Conservation (phyloP, 1,139 yeast genomes). For the Yamadazyma songkhlaensis region DNA sequence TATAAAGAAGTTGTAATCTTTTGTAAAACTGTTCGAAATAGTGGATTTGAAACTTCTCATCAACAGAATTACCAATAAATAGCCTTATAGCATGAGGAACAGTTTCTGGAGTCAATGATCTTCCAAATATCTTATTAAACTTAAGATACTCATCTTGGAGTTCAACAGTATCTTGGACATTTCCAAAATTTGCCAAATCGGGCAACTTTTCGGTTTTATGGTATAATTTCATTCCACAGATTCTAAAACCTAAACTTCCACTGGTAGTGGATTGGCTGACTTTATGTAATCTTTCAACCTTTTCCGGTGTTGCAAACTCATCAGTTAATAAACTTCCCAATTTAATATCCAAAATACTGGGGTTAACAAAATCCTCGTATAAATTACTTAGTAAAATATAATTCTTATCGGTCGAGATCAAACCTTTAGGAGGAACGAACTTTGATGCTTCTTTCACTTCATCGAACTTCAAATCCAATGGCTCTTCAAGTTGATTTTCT, state of each 20-base stretch:
- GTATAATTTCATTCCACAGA: slow-evolving; percentile 83
- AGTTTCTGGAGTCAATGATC: slow-evolving; percentile 46
- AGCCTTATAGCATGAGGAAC: slow-evolving; percentile 48
- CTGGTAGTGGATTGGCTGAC: slow-evolving; percentile 78
- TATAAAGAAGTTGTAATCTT: slow-evolving; percentile 62
- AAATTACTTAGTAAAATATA: slow-evolving; percentile 76
- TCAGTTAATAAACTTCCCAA: slow-evolving; percentile 75
- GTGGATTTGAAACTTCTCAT: slow-evolving; percentile 7
- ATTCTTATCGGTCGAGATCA: slow-evolving; percentile 15
- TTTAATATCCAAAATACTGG: slow-evolving; percentile 80
- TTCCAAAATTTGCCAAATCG: slow-evolving; percentile 12
- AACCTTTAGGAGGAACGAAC: slow-evolving; percentile 4
- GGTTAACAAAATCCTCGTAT: slow-evolving; percentile 56
- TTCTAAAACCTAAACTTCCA: slow-evolving; percentile 68
- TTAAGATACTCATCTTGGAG: slow-evolving; percentile 34
- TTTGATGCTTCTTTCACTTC: slow-evolving; percentile 6
- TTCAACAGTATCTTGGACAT: slow-evolving; percentile 9
- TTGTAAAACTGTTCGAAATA: slow-evolving; percentile 41
- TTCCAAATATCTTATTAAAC: slow-evolving; percentile 71
- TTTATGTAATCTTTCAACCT: slow-evolving; percentile 53
- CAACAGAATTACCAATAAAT: slow-evolving; percentile 40
- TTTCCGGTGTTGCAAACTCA: slow-evolving; percentile 53
- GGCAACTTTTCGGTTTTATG: slow-evolving; percentile 7
- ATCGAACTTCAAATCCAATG: slow-evolving; percentile 3
- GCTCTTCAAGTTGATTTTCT: slow-evolving; percentile 23